Evolutionary conservation across 202 grass and related monocot species (phyloP).

Genomic region (Elaeis oleifera): DNA sequence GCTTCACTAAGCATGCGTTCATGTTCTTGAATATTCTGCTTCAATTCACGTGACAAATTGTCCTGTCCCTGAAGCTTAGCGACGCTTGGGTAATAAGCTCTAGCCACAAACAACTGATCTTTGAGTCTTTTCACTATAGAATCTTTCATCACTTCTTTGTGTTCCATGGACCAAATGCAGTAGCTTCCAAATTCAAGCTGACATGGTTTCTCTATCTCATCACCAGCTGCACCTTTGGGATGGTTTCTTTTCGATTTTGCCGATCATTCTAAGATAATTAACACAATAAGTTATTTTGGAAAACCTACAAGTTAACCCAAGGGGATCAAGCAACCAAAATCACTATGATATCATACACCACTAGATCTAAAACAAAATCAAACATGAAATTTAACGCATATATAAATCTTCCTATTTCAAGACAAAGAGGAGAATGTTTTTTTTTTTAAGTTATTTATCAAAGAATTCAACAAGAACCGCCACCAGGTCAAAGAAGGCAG

Average conservation of each 20-base stretch:
- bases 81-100: slow-evolving; percentile 79
- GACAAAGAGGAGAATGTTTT: not conserved
- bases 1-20: slow-evolving; percentile 67
- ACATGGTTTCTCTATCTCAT: slow-evolving; percentile 41
- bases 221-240: slow-evolving; percentile 23
- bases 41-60: slow-evolving; percentile 53
- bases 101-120: slow-evolving; percentile 72
- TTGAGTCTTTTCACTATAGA: slow-evolving; percentile 50
- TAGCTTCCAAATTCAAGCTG: slow-evolving; percentile 76
- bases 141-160: slow-evolving; percentile 72
- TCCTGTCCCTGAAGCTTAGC: slow-evolving; percentile 56
- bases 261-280: slow-evolving; percentile 25
- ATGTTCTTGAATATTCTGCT: slow-evolving; percentile 77
- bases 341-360: no score
- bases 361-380: no score
- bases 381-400: no score
- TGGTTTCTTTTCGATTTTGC: slow-evolving; percentile 14
- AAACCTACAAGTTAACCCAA: no score
- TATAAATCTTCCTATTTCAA: not conserved
- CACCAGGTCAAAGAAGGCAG: no score
- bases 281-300: not conserved
- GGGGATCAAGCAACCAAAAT: no score
- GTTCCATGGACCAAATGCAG: slow-evolving; percentile 71
- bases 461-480: not conserved
- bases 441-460: not conserved